Evolutionary conservation across 176 grass and related monocot genomes (phyloP).

Genomic region (Avena eriantha): DNA sequence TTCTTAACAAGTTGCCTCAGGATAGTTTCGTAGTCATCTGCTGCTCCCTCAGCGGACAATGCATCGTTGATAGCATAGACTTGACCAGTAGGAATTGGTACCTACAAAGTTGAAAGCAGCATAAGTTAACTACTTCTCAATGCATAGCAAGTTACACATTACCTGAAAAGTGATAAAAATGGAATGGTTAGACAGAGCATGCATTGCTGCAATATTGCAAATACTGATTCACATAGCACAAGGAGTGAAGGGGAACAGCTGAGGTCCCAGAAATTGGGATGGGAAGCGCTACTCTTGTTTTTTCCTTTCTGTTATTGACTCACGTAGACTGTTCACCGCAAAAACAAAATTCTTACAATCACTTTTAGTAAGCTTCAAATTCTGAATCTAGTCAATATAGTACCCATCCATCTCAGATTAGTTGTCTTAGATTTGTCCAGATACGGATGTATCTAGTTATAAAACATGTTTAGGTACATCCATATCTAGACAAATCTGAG

Average conservation of each 20-base stretch:
- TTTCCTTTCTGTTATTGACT: not conserved
- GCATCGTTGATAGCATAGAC: conserved; percentile 98
- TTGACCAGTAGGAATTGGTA: conserved; percentile 77
- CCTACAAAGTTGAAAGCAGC: conserved; percentile 51
- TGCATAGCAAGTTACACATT: not conserved
- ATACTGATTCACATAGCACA: not conserved
- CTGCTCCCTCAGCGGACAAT: conserved; percentile 83
- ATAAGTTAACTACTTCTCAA: not conserved
- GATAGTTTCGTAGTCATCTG: conserved; percentile 79
- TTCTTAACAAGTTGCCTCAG: conserved; percentile 81
- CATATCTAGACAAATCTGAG: too few species aligned
- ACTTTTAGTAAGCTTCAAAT: not conserved
- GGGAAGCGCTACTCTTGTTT: not conserved
- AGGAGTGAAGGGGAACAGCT: not conserved
- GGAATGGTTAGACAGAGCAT: conserved; percentile 3
- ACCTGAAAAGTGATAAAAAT: not conserved
- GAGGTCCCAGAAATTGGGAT: not conserved
- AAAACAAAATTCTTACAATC: not conserved
- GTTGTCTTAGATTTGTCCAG: too few species aligned
- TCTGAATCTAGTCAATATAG: not conserved
- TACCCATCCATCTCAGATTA: too few species aligned
- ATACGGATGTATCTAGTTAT: too few species aligned
- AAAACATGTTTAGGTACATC: too few species aligned
- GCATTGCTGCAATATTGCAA: not conserved
- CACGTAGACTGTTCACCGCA: not conserved